A percentile compares a stretch with the other conserved stretches of the same genome.
Evolutionary conservation across 768 basidiomycete genomes (phyloP).

Genomic region (Rhizopogon vulgaris): DNA sequence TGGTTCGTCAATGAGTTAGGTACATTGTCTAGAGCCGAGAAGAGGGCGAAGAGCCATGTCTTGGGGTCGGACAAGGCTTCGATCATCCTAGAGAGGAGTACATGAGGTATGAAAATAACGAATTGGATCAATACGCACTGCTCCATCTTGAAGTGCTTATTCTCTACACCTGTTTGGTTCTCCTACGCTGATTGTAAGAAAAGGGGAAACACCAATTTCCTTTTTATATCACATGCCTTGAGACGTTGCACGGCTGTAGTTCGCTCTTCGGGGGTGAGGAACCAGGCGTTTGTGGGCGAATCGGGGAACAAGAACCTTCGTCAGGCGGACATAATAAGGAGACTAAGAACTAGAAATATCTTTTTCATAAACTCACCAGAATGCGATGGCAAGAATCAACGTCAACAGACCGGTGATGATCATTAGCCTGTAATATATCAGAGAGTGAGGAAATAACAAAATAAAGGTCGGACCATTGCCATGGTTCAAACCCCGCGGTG

Average conservation of each 20-base stretch:
- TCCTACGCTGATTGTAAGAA: constrained; percentile 11
- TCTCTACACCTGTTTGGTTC: constrained; percentile 21
- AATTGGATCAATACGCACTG: constrained; percentile 40
- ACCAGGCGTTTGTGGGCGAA: constrained; percentile 63
- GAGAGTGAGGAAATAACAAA: neutral
- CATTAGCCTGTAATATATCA: constrained; percentile 41
- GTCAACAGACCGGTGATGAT: constrained; percentile 56
- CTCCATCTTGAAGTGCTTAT: constrained; percentile 32
- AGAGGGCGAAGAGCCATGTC: constrained; percentile 64
- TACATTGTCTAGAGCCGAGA: constrained; percentile 51
- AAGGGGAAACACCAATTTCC: neutral
- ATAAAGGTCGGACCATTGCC: constrained; percentile 48
- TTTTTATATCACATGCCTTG: constrained; percentile 32
- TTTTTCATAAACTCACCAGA: constrained; percentile 36
- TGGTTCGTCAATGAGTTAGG: constrained; percentile 60
- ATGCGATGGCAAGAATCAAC: constrained; percentile 40
- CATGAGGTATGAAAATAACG: neutral
- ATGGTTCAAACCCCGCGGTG: constrained; percentile 47
- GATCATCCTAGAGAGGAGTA: constrained; percentile 37
- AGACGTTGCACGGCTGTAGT: constrained; percentile 50
- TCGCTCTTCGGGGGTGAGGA: constrained; percentile 53
- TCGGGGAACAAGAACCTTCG: constrained; percentile 58
- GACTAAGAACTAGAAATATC: too few relatives aligned
- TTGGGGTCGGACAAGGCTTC: constrained; percentile 59
- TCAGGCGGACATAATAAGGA: neutral